Conservation (phyloP, 257 asterid genomes). For the Handroanthus guayacan region DNA sequence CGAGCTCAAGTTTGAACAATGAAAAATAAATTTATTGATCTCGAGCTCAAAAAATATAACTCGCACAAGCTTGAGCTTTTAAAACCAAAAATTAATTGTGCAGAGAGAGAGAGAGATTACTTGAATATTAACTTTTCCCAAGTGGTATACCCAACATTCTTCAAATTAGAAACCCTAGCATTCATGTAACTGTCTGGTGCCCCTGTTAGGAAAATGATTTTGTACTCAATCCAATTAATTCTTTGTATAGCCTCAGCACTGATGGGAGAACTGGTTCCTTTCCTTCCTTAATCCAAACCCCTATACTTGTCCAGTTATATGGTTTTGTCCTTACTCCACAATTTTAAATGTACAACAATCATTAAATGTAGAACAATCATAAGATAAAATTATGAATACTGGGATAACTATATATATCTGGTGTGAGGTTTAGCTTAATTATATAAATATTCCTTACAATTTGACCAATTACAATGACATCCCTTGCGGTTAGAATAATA, state of each 20-base stretch:
- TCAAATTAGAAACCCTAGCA: background rate
- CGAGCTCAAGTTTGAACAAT: too few species aligned
- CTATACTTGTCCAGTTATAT: background rate
- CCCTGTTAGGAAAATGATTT: background rate
- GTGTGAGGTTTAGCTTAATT: too few species aligned
- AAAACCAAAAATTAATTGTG: too few species aligned
- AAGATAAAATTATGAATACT: too few species aligned
- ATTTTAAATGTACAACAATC: background rate
- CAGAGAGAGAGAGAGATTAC: too few species aligned
- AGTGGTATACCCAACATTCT: background rate
- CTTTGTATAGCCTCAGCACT: conserved; percentile 1
- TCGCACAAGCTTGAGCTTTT: too few species aligned
- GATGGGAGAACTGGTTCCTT: background rate
- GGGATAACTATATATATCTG: too few species aligned
- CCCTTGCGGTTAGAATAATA: too few species aligned
- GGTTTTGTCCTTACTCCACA: background rate
- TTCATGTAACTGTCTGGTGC: background rate
- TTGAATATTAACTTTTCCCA: background rate
- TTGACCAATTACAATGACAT: too few species aligned
- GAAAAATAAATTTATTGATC: too few species aligned
- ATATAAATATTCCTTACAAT: too few species aligned
- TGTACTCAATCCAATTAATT: background rate
- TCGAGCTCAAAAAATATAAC: too few species aligned
- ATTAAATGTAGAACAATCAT: background rate
- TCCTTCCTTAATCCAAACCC: background rate